Base-by-base conservation (phyloP, 306 rosid genomes). In the Coriaria nepalensis region DNA sequence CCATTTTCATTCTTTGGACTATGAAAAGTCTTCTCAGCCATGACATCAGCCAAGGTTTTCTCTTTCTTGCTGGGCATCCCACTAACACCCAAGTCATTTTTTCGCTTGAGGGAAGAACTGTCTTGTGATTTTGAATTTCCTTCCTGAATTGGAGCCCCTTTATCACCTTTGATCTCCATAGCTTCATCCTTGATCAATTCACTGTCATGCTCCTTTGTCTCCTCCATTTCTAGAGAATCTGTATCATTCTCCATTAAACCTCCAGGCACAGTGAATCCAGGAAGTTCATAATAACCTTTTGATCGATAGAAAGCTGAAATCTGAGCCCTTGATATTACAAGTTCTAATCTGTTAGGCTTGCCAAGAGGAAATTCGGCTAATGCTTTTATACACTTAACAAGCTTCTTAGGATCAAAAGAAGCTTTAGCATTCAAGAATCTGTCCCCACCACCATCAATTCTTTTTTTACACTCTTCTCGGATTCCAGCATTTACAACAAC, bases 271-370 rank as follows among this genome's bases (percentile, higher is more conserved):
- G 42, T 33, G 39, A 74, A 76, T 70, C 72, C 86, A 34, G 84
- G 75, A 50, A 81, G 72, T 45, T 64, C 65, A 47, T 69, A 52
- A 72, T 70, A 74, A 49, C 93, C 95, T 56, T 81, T 88, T 62
- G 72, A 70, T 8, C 61, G 69, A 69, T 44, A 56, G 56, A 78
- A 78, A 44, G 93, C 72, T 50, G 33, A 57, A 59, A 84, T 61
- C 47, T 76, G 86, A 35, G 88, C 73, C 44, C 35, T 61, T 15
- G 71, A 61, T 37, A 50, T 59, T 15, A 64, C 73, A 33, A 71
- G 46, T 65, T 72, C 76, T 47, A 80, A 76, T 40, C 67, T 78
- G 59, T 73, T 81, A 42, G 46, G 53, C 52, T 52, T 70, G 47
- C 12, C 54, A 65, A 8, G 10, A 7, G 88, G 94, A 4, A 61